These are phyloP conservation scores for Cladosporium sp. DNA, from an alignment of 2,329 filamentous ascomycete genomes.

Conservation along the genomic window DNA sequence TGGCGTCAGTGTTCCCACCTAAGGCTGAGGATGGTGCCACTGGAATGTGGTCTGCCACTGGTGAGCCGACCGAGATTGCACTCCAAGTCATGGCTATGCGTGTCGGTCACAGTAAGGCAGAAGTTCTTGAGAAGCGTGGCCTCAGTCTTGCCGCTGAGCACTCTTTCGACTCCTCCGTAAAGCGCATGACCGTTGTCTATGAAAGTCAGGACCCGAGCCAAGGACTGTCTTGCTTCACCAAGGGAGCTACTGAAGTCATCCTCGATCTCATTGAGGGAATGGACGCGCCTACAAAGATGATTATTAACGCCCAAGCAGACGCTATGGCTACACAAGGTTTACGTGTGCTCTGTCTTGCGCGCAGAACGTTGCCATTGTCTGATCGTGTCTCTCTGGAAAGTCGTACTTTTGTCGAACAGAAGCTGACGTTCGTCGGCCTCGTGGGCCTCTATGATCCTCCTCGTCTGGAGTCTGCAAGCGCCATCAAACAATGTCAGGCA, in stretches of 20 bases:
- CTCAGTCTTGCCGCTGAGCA: slow-evolving; percentile 33
- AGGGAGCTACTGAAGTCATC: slow-evolving; percentile 40
- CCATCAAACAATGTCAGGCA: slow-evolving; percentile 48
- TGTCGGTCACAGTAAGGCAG: slow-evolving; percentile 46
- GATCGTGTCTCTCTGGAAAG: slow-evolving; percentile 23
- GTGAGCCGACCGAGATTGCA: slow-evolving; percentile 71
- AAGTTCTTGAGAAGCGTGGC: slow-evolving; percentile 26
- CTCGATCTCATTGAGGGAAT: slow-evolving; percentile 32
- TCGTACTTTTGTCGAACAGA: slow-evolving; percentile 30
- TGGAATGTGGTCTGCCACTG: slow-evolving; percentile 60
- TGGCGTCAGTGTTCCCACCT: slow-evolving; percentile 58
- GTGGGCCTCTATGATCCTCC: slow-evolving; percentile 40
- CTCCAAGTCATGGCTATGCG: slow-evolving; percentile 72
- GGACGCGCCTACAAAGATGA: slow-evolving; percentile 24
- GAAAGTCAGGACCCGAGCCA: slow-evolving; percentile 22
- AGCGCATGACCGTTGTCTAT: slow-evolving; percentile 40
- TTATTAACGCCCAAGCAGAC: slow-evolving; percentile 34
- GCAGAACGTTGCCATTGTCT: slow-evolving; percentile 24
- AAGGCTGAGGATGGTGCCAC: slow-evolving; percentile 49
- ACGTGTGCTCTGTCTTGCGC: slow-evolving; percentile 38
- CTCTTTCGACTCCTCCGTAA: slow-evolving; percentile 39
- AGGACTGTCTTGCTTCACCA: slow-evolving; percentile 33
- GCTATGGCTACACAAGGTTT: slow-evolving; percentile 36
- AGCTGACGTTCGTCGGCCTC: slow-evolving; percentile 36
- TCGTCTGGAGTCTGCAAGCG: slow-evolving; percentile 38